Evolutionary conservation across 306 rosid species (phyloP).

Genomic region (Crotalaria pallida): DNA sequence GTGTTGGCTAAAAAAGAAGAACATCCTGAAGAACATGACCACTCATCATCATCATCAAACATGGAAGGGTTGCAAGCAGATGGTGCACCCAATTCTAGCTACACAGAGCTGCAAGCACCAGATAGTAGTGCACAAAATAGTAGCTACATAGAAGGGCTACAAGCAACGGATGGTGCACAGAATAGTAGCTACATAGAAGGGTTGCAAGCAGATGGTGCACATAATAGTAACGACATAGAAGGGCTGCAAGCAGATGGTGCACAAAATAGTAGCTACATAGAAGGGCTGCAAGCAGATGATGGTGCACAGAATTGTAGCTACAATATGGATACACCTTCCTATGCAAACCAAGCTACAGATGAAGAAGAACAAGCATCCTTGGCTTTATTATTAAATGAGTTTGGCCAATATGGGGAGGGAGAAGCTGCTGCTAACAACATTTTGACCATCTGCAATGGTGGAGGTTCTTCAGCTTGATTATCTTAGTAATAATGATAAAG

Average conservation of each 20-base stretch:
- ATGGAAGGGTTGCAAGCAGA: background rate
- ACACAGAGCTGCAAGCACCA: no score
- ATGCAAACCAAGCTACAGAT: background rate
- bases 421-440: conserved; percentile 16
- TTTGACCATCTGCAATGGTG: background rate
- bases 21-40: background rate
- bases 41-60: background rate
- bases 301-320: background rate
- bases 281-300: background rate
- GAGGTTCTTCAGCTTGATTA: background rate
- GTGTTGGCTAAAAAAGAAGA: conserved; percentile 8
- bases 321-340: background rate
- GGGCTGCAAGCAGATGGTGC: background rate
- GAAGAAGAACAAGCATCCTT: conserved; percentile 22
- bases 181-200: background rate
- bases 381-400: conserved; percentile 13
- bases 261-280: background rate
- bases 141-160: no score
- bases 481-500: background rate
- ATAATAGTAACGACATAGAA: background rate
- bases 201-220: background rate
- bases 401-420: background rate
- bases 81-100: background rate
- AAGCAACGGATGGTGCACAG: no score
- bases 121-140: no score